Evolutionary conservation across 2,329 filamentous ascomycete species (phyloP).

Genomic region (Aspergillus sp.): DNA sequence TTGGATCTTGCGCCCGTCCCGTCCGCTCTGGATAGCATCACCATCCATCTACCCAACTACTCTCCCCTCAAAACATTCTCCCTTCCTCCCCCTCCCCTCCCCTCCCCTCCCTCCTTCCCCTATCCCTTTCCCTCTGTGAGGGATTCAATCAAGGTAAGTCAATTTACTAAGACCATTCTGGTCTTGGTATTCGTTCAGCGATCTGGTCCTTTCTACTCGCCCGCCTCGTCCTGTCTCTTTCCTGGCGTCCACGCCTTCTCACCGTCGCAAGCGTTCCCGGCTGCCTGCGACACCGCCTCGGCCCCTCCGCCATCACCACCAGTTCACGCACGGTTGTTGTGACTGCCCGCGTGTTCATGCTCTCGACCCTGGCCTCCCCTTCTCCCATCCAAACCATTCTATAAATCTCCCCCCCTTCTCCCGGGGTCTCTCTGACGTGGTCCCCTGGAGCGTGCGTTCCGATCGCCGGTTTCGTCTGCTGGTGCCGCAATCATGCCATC

Average conservation of each 20-base stretch:
- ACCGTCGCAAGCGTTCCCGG: constrained; percentile 23
- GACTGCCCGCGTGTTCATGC: constrained; percentile 18
- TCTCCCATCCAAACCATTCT: background rate
- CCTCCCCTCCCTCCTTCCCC: constrained; percentile 8
- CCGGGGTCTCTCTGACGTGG: constrained; percentile 19
- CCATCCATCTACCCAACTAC: constrained; percentile 15
- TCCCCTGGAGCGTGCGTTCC: constrained; percentile 22
- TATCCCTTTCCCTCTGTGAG: constrained; percentile 25
- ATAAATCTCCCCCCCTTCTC: constrained; percentile 9
- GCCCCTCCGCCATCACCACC: constrained; percentile 27
- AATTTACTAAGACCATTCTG: constrained; percentile 8
- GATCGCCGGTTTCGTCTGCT: constrained; percentile 20
- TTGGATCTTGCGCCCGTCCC: constrained; percentile 7
- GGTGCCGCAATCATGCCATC: constrained; percentile 39
- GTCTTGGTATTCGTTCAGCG: constrained; percentile 1
- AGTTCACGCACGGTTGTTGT: constrained; percentile 20
- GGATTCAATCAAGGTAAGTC: constrained; percentile 26
- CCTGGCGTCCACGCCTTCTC: constrained; percentile 8
- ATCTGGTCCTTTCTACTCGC: constrained; percentile 3
- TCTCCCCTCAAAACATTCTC: constrained; percentile 10
- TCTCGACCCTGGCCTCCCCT: constrained; percentile 6
- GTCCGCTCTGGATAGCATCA: constrained; percentile 13
- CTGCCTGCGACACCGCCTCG: constrained; percentile 41
- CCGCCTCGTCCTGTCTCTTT: constrained; percentile 7
- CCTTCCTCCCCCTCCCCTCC: constrained; percentile 11